Percentiles rank a stretch among this genome's conserved stretches.
These are phyloP conservation scores for Phaffia australis DNA, from an alignment of 768 basidiomycete genomes.

Conservation along the genomic window DNA sequence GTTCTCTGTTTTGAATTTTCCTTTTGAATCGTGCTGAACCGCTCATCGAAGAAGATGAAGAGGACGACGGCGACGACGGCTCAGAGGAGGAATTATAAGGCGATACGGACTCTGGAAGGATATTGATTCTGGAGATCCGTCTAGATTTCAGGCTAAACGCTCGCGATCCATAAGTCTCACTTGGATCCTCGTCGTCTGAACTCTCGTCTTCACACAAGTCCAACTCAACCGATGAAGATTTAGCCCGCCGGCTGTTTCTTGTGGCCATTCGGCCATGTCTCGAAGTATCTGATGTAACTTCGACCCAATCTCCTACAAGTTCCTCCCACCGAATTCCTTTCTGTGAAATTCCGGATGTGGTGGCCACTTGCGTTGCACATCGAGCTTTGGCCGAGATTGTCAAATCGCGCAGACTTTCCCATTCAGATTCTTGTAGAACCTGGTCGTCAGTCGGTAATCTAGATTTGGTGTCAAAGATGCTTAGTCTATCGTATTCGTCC, in stretches of 20 bases:
- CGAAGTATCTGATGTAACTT: background rate
- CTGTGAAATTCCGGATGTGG: background rate
- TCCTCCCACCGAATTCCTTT: constrained; percentile 18
- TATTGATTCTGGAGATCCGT: no score
- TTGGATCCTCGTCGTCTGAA: background rate
- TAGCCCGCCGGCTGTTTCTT: background rate
- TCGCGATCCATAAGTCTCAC: background rate
- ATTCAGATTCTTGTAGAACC: constrained; percentile 2
- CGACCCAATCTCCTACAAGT: constrained; percentile 18
- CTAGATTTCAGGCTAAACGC: no score
- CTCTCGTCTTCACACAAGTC: background rate
- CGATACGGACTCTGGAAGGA: background rate
- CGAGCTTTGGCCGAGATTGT: background rate
- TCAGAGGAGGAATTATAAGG: background rate
- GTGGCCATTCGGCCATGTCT: background rate
- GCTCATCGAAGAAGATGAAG: constrained; percentile 1
- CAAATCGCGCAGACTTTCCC: background rate
- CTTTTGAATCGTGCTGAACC: background rate
- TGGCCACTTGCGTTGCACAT: background rate
- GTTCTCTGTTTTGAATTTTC: background rate
- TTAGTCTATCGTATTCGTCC: constrained; percentile 14
- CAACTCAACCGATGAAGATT: background rate
- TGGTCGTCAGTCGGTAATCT: no score
- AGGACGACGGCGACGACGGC: constrained; percentile 5
- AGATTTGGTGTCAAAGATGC: no score